Base-by-base conservation (phyloP, 768 basidiomycete genomes). In the Psilocybe tampanensis region DNA sequence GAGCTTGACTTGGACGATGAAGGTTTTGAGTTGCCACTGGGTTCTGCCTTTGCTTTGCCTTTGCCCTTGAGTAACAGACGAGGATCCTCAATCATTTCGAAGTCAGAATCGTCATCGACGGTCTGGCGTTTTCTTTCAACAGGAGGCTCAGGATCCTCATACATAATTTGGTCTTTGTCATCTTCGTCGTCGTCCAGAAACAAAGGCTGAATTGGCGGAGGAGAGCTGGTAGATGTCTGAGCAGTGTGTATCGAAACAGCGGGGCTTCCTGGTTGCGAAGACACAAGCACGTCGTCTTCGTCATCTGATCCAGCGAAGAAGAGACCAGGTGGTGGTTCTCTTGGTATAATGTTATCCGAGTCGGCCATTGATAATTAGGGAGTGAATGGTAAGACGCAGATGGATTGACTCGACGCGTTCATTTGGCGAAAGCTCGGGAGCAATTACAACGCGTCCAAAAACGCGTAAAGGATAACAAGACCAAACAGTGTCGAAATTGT, bases 271-370 rank as follows among this genome's bases (percentile, higher is more conserved):
- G 56, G 55, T 17, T 52, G 42, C 17, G 43, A 44, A 43, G 41
- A 18, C 29, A 24, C 26, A 34, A 33, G 2, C 57, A 54, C 54
- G 24, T 54, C 45, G n/a, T 53, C 48, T 8, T 74, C 76, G 44
- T 84, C 85, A 50, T 82, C 82, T 8, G 86, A 83, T 33, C 78
- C 79, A 34, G 83, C 81, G 68, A 90, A 89, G 66, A 90, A 89
- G 9, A 81, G 70, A 7, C 68, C 70, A 24, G 70, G 66, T 18
- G 77, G 75, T 26, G 76, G 71, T 17, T 58, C 66, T 21, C 64
- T 63, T 19, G 73, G 29, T 42, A 66, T 58, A 33, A 65, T 62
- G 41, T 59, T 22, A 63, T 73, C 68, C 41, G 70, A 64, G 63
- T 72, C 70, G 33, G 62, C 43, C 58, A 64, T 60, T 41, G 45